Percentiles rank a stretch among this genome's conserved stretches.
Conservation (phyloP, 1,139 yeast species). For the Scheffersomyces insectosa region DNA sequence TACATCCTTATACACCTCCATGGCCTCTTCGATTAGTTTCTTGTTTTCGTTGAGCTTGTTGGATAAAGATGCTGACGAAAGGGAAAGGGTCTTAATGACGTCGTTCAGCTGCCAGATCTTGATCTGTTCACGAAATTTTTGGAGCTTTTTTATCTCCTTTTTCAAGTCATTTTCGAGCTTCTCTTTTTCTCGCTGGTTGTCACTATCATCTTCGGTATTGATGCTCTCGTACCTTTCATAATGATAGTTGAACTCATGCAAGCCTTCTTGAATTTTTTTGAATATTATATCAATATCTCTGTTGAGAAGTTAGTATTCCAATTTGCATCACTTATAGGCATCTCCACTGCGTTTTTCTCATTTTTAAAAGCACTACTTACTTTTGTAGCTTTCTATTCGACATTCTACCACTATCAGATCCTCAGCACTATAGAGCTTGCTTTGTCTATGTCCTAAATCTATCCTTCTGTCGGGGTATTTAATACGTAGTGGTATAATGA, state of each 20-base stretch:
- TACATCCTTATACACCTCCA: constrained; percentile 51
- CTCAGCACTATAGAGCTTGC: too few species aligned
- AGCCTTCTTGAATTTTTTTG: constrained; percentile 29
- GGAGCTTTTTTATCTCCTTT: constrained; percentile 29
- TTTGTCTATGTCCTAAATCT: constrained; percentile 1
- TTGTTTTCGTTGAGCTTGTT: constrained; percentile 43
- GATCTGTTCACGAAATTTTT: constrained; percentile 30
- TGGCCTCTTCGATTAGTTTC: constrained; percentile 47
- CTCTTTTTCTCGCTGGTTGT: constrained; percentile 26
- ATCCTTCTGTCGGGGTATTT: background rate
- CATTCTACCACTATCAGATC: constrained; percentile 18
- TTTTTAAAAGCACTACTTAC: constrained; percentile 26
- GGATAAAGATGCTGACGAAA: constrained; percentile 13
- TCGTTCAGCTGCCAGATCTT: constrained; percentile 42
- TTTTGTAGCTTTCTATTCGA: constrained; percentile 49
- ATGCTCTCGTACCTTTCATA: constrained; percentile 42
- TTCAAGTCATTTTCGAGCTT: constrained; percentile 28
- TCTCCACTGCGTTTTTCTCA: too few species aligned
- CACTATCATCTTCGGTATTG: constrained; percentile 31
- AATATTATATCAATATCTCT: constrained; percentile 29
- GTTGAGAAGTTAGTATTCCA: constrained; percentile 6
- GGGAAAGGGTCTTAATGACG: constrained; percentile 28
- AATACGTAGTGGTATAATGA: constrained; percentile 3
- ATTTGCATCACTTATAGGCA: too few species aligned
- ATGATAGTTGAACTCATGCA: constrained; percentile 40